These are phyloP conservation scores for Arabis alpina DNA, from an alignment of 345 rosid species.

Conservation along the genomic window DNA sequence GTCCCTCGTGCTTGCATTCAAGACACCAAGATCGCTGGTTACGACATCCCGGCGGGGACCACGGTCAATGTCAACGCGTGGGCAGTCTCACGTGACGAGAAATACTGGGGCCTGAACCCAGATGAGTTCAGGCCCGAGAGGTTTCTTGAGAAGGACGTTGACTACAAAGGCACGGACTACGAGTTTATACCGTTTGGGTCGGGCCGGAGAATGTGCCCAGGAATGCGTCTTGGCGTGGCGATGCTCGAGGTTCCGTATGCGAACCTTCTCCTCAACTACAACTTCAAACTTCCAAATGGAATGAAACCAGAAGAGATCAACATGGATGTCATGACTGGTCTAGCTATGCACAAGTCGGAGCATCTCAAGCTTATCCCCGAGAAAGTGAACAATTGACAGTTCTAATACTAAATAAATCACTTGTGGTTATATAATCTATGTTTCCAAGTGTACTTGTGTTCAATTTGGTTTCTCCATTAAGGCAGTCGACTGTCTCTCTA, in stretches of 20 bases:
- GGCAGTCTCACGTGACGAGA: no score
- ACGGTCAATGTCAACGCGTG: no score
- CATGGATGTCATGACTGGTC: slow-evolving; percentile 33
- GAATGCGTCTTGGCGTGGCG: slow-evolving; percentile 30
- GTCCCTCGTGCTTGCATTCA: no score
- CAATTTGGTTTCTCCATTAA: neutral
- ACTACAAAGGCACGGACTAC: no score
- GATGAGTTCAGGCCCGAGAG: no score
- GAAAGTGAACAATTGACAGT: slow-evolving; percentile 27
- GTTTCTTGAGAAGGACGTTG: no score
- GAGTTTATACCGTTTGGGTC: slow-evolving; percentile 47
- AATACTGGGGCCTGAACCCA: no score
- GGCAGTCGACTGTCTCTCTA: neutral
- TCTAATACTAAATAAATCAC: neutral
- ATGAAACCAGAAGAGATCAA: slow-evolving; percentile 11
- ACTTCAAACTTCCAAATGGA: slow-evolving; percentile 44
- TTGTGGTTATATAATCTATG: neutral
- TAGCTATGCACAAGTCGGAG: slow-evolving; percentile 41
- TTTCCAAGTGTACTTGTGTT: slow-evolving; percentile 6
- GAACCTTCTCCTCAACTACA: slow-evolving; percentile 38
- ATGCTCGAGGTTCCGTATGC: slow-evolving; percentile 46
- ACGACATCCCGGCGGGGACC: no score
- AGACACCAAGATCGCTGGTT: no score
- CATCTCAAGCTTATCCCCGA: slow-evolving; percentile 43
- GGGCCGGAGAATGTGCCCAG: no score